phyloP scores from a whole-genome alignment of 2,329 filamentous ascomycete species.

The Bipolaris gigantea region DNA sequence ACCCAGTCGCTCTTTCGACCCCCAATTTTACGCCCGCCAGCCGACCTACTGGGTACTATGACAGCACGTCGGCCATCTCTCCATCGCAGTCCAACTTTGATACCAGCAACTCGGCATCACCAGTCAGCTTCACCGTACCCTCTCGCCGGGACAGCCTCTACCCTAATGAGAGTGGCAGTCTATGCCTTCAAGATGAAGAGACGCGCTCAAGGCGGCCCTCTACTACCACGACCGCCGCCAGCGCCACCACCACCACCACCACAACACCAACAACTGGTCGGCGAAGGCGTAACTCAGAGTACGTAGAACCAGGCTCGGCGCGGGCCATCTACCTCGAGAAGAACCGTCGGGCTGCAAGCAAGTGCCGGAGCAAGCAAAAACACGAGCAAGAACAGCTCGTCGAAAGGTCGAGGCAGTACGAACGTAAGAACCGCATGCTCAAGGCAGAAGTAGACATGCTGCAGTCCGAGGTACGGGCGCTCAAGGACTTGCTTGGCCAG shows the following conservation, averaged over 20 bases:
- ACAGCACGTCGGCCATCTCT: neutral
- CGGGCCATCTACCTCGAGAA: slow-evolving; percentile 58
- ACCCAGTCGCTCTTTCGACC: neutral
- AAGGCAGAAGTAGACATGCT: slow-evolving; percentile 35
- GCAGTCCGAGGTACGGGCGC: slow-evolving; percentile 21
- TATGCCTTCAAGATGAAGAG: neutral
- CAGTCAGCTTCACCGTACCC: neutral
- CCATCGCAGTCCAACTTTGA: neutral
- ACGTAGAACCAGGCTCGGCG: slow-evolving; percentile 30
- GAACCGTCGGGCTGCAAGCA: slow-evolving; percentile 71
- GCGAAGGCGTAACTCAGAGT: slow-evolving; percentile 22
- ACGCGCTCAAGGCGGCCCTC: neutral
- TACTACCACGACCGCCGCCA: neutral
- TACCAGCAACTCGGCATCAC: neutral
- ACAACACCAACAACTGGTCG: neutral
- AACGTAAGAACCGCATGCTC: slow-evolving; percentile 32
- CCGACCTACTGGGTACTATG: neutral
- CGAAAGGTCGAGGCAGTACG: slow-evolving; percentile 41
- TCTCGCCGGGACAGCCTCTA: neutral
- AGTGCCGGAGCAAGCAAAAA: slow-evolving; percentile 70
- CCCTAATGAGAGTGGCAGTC: neutral
- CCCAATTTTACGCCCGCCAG: neutral
- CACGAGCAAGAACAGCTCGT: slow-evolving; percentile 56
- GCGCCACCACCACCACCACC: neutral
- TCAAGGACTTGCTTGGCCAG: slow-evolving; percentile 30